Evolutionary conservation across 306 rosid species (phyloP).

Genomic region (Lithocarpus polystachyus): DNA sequence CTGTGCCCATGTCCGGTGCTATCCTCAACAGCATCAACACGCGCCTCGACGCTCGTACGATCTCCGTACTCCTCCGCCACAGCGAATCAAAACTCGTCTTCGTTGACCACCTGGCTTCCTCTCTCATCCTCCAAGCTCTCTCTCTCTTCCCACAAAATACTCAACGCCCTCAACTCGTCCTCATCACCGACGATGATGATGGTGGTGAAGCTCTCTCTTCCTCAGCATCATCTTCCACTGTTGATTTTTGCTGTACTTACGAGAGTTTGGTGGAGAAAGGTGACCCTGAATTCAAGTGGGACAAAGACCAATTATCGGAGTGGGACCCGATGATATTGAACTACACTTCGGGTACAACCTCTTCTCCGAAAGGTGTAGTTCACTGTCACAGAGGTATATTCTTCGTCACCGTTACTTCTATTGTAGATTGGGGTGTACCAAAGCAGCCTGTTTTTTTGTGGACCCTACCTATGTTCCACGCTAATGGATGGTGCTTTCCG

Average conservation of each 20-base stretch:
- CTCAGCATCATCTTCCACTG: not conserved
- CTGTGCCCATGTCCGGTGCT: conserved; percentile 72
- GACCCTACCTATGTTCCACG: conserved; percentile 71
- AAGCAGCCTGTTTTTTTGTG: conserved; percentile 53
- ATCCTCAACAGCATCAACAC: conserved; percentile 60
- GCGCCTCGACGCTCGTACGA: conserved; percentile 60
- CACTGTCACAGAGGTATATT: conserved; percentile 55
- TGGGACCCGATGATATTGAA: conserved; percentile 59
- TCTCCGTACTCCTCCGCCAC: conserved; percentile 55
- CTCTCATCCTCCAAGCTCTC: conserved; percentile 35
- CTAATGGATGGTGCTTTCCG: conserved; percentile 67
- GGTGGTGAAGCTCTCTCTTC: not conserved
- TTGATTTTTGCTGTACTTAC: conserved; percentile 19
- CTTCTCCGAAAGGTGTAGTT: conserved; percentile 70
- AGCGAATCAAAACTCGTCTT: conserved; percentile 52
- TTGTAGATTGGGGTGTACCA: conserved; percentile 46
- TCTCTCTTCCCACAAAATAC: conserved; percentile 22
- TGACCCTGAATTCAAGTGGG: conserved; percentile 40
- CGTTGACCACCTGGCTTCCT: conserved; percentile 40
- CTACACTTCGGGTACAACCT: conserved; percentile 72
- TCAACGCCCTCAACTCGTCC: conserved; percentile 37
- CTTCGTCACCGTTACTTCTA: conserved; percentile 22
- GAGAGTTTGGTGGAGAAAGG: conserved; percentile 42
- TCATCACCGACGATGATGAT: conserved; percentile 31
- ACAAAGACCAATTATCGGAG: conserved; percentile 42